Evolutionary conservation across 768 basidiomycete species (phyloP).

Genomic region (Galerina marginata): DNA sequence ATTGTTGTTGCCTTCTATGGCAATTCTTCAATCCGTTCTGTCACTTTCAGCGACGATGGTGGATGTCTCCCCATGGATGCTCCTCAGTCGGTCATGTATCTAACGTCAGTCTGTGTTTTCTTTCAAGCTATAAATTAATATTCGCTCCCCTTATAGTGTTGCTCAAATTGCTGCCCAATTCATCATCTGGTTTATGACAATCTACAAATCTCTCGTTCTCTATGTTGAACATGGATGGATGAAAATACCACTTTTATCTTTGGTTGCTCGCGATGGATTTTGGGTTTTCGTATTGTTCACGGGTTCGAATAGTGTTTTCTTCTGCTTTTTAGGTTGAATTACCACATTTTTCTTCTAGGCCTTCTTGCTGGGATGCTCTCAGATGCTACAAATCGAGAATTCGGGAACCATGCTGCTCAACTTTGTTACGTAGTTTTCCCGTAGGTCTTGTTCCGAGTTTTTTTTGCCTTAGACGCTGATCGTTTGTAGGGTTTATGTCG

Average conservation of each 20-base stretch:
- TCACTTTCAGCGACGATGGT: constrained; percentile 11
- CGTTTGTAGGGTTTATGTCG: constrained; percentile 7
- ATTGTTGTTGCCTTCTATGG: constrained; percentile 7
- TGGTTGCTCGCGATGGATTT: constrained; percentile 20
- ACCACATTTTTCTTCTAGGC: not conserved
- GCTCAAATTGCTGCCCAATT: constrained; percentile 15
- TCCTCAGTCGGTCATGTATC: constrained; percentile 1
- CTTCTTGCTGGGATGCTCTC: constrained; percentile 13
- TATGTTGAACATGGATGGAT: constrained; percentile 18
- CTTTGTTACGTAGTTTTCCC: constrained; percentile 18
- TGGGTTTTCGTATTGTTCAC: constrained; percentile 14
- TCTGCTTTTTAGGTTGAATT: not conserved
- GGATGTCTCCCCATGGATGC: constrained; percentile 8
- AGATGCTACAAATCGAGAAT: constrained; percentile 2
- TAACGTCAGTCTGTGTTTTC: constrained; percentile 6
- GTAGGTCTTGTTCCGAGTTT: constrained; percentile 3
- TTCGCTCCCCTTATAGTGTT: not conserved
- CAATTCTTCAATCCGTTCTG: constrained; percentile 3
- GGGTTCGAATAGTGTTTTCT: constrained; percentile 4
- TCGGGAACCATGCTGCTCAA: not conserved
- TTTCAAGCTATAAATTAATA: not conserved
- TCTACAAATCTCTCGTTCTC: constrained; percentile 16
- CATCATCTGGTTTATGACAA: constrained; percentile 12
- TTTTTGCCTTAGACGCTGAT: not conserved
- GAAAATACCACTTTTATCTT: constrained; percentile 18